Evolutionary conservation across 495 filamentous ascomycete species (phyloP).

Genomic region (Durotheca rogersii): DNA sequence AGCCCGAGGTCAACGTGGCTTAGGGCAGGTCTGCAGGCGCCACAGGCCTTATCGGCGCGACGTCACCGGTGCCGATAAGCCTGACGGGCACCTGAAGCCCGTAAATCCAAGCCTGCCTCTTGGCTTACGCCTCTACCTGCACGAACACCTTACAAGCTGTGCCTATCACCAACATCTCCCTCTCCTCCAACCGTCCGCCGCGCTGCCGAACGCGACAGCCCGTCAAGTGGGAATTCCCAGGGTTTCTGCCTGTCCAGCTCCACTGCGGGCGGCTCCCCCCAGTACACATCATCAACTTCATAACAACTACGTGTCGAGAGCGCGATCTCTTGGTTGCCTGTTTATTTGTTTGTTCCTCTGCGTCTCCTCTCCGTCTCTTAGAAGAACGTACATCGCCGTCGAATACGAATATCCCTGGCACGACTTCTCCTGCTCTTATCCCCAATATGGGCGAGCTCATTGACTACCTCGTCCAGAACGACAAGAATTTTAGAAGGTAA

Average conservation of each 20-base stretch:
- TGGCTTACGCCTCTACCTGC: too few relatives aligned
- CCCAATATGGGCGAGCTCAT: slow-evolving; percentile 43
- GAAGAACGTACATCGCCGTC: too few relatives aligned
- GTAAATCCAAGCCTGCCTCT: too few relatives aligned
- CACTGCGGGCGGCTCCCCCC: background rate
- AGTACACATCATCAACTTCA: slow-evolving; percentile 2
- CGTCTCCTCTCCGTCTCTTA: too few relatives aligned
- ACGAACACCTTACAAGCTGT: too few relatives aligned
- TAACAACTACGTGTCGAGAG: background rate
- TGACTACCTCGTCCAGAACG: slow-evolving; percentile 49
- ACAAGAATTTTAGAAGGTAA: slow-evolving; percentile 48
- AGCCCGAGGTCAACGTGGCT: background rate
- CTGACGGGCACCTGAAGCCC: too few relatives aligned
- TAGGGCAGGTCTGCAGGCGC: background rate
- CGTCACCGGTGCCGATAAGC: slow-evolving; percentile 24
- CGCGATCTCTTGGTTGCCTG: slow-evolving; percentile 3
- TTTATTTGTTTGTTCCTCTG: too few relatives aligned
- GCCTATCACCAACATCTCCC: background rate
- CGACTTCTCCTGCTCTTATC: too few relatives aligned
- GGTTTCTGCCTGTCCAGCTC: slow-evolving; percentile 5
- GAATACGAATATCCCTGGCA: too few relatives aligned
- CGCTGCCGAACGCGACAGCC: background rate
- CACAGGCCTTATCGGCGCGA: slow-evolving; percentile 22
- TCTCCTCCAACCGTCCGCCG: too few relatives aligned
- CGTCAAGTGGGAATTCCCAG: background rate